Evolutionary conservation across 805 yeast genomes (phyloP).

Genomic region (Metschnikowia similis): DNA sequence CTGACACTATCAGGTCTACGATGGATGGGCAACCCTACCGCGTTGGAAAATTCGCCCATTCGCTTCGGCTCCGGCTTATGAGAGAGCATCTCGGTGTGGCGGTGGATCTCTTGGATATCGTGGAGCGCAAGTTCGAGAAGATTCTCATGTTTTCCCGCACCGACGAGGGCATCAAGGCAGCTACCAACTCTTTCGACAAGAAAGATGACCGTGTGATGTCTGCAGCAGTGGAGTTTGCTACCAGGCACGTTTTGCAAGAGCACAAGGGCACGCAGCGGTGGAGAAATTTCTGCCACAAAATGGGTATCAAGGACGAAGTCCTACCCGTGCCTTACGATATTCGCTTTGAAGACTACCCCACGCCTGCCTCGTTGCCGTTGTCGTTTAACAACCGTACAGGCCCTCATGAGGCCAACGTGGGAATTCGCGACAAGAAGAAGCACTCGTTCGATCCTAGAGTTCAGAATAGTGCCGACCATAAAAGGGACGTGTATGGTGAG

Average conservation of each 20-base stretch:
- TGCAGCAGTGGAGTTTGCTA: conserved; percentile 71
- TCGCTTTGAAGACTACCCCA: conserved; percentile 20
- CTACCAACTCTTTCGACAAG: conserved; percentile 39
- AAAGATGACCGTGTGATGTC: conserved; percentile 41
- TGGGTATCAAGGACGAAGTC: conserved; percentile 1
- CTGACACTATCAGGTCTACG: conserved; percentile 58
- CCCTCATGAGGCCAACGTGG: conserved; percentile 63
- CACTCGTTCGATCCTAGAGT: conserved; percentile 81
- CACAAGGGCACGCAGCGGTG: conserved; percentile 47
- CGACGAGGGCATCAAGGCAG: conserved; percentile 37
- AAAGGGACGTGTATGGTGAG: conserved; percentile 68
- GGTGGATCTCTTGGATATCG: conserved; percentile 77
- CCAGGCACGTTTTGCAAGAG: conserved; percentile 59
- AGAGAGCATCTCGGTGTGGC: conserved; percentile 95
- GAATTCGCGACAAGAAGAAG: conserved; percentile 78
- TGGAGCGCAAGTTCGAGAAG: conserved; percentile 63
- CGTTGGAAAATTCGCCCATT: conserved; percentile 87
- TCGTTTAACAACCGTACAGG: conserved; percentile 91
- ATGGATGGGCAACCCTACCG: conserved; percentile 81
- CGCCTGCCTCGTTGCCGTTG: conserved; percentile 37
- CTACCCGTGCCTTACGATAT: conserved; percentile 22
- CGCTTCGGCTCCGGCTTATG: conserved; percentile 86
- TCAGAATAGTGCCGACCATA: conserved; percentile 59
- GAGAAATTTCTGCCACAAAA: conserved; percentile 27
- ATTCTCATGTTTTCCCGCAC: conserved; percentile 45